phyloP scores from a whole-genome alignment of 108 stramenopile species.

The Skeletonema costatum region DNA sequence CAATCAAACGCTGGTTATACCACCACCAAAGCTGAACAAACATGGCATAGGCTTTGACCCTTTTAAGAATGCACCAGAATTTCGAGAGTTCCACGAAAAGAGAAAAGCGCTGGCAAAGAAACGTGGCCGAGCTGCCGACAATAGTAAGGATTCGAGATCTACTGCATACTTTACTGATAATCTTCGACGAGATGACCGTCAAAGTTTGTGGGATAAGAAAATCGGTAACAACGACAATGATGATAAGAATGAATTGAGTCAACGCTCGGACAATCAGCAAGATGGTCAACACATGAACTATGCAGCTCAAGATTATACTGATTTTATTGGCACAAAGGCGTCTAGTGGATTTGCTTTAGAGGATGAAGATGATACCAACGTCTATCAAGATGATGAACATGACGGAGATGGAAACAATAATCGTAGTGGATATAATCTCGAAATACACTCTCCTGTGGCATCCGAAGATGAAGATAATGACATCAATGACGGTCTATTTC shows the following conservation, averaged over 20 bases:
- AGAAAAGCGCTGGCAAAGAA: slow-evolving; percentile 49
- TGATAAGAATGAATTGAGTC: neutral
- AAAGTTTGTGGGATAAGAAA: slow-evolving; percentile 19
- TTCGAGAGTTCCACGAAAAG: slow-evolving; percentile 56
- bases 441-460: slow-evolving; percentile 45
- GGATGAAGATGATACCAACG: slow-evolving; percentile 84
- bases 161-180: slow-evolving; percentile 37
- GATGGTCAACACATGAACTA: slow-evolving; percentile 29
- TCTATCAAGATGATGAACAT: slow-evolving; percentile 56
- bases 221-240: slow-evolving; percentile 21
- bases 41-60: slow-evolving; percentile 82
- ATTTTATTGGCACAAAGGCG: slow-evolving; percentile 76
- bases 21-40: slow-evolving; percentile 73
- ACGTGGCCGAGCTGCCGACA: slow-evolving; percentile 40
- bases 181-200: slow-evolving; percentile 17
- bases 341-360: slow-evolving; percentile 82
- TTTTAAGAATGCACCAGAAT: slow-evolving; percentile 79
- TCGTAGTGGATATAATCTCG: slow-evolving; percentile 20
- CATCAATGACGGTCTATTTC: slow-evolving; percentile 12
- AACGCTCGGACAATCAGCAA: neutral
- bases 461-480: slow-evolving; percentile 45
- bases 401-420: neutral
- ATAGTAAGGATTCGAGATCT: slow-evolving; percentile 15
- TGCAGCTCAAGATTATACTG: slow-evolving; percentile 48
- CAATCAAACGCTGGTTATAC: slow-evolving; percentile 37